phyloP scores from a whole-genome alignment of 1,139 yeast species.

The Pichia sp. region DNA sequence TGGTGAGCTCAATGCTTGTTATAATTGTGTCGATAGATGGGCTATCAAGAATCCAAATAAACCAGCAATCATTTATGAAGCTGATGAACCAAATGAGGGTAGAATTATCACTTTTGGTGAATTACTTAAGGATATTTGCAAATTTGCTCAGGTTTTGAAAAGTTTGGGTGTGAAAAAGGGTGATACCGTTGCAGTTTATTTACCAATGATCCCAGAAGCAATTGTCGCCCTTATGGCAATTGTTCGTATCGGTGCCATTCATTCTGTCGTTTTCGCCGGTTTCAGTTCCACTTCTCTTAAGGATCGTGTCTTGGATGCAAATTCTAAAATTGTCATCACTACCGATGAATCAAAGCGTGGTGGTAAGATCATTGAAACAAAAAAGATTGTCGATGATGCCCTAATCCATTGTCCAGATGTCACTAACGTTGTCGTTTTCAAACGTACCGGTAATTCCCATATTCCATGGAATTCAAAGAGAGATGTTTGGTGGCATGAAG shows the following conservation, averaged over 20 bases:
- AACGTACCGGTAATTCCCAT: conserved; percentile 63
- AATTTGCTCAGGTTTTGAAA: conserved; percentile 61
- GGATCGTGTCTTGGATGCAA: conserved; percentile 75
- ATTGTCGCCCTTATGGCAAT: conserved; percentile 66
- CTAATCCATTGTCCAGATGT: conserved; percentile 64
- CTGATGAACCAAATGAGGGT: conserved; percentile 67
- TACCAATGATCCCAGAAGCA: conserved; percentile 87
- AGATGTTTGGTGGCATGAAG: conserved; percentile 82
- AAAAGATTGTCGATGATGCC: conserved; percentile 79
- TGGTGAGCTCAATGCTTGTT: conserved; percentile 71
- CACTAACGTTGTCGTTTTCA: conserved; percentile 59
- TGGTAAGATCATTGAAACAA: conserved; percentile 75
- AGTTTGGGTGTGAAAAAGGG: conserved; percentile 70
- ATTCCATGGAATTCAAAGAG: conserved; percentile 56
- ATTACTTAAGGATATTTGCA: conserved; percentile 60
- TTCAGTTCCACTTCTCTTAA: conserved; percentile 67
- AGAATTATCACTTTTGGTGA: conserved; percentile 62
- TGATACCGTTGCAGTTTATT: conserved; percentile 77
- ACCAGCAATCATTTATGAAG: conserved; percentile 74
- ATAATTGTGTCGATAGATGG: conserved; percentile 76
- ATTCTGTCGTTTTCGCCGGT: conserved; percentile 82
- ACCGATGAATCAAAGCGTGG: conserved; percentile 81
- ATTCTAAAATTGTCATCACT: conserved; percentile 65
- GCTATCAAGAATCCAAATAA: conserved; percentile 64
- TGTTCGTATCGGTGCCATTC: conserved; percentile 72